These are phyloP conservation scores for Tagetes erecta DNA, from an alignment of 129 eudicot species.

Conservation along the genomic window DNA sequence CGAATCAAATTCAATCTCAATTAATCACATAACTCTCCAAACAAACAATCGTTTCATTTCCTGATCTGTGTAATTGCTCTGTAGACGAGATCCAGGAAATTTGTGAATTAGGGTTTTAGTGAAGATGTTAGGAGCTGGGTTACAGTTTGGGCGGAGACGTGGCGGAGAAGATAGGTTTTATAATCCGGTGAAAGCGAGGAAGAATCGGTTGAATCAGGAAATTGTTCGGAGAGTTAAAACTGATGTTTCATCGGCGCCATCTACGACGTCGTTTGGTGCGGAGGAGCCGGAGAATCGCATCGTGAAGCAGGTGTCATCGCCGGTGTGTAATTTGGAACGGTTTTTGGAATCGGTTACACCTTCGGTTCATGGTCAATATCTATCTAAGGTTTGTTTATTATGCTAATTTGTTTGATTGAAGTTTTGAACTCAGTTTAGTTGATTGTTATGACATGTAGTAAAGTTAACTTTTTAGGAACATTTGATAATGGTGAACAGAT, in stretches of 20 bases:
- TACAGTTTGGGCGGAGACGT: conserved; percentile 72
- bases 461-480: not conserved
- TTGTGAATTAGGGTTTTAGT: conserved; percentile 29
- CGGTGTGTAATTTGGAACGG: conserved; percentile 70
- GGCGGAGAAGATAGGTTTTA: conserved; percentile 83
- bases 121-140: conserved; percentile 77
- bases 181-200: conserved; percentile 65
- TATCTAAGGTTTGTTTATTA: conserved; percentile 61
- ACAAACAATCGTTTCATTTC: conserved; percentile 18
- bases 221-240: conserved; percentile 50
- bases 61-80: conserved; percentile 10
- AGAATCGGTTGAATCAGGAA: conserved; percentile 48
- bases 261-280: conserved; percentile 17
- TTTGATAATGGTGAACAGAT: not conserved
- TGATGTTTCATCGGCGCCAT: conserved; percentile 47
- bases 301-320: conserved; percentile 24
- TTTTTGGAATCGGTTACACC: conserved; percentile 78
- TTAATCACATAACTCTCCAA: not conserved
- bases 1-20: conserved; percentile 13
- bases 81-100: conserved; percentile 1
- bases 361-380: conserved; percentile 70
- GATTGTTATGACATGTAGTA: conserved; percentile 5
- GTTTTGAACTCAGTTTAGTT: not conserved
- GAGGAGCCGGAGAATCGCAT: conserved; percentile 29
- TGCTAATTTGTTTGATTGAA: conserved; percentile 1